Evolutionary conservation across 2,329 filamentous ascomycete species (phyloP).

Genomic region (Gnomoniopsis sp.): DNA sequence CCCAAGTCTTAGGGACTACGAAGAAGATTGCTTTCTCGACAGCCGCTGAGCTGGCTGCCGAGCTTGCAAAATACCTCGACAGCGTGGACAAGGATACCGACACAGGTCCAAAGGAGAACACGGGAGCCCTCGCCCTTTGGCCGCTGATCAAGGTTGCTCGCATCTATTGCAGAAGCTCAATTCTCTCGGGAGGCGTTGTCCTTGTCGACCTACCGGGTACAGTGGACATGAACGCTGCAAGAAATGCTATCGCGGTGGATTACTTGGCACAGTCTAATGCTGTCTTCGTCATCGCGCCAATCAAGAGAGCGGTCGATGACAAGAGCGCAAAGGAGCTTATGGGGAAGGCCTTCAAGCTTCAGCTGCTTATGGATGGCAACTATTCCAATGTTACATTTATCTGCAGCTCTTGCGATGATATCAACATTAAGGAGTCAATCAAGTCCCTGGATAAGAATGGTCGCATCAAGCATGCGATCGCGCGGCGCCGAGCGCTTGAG

Average conservation of each 20-base stretch:
- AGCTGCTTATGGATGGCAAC: conserved; percentile 56
- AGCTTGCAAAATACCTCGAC: conserved; percentile 44
- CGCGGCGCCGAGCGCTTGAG: conserved; percentile 51
- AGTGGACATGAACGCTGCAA: conserved; percentile 57
- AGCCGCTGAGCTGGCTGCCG: not conserved
- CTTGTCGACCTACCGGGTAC: conserved; percentile 53
- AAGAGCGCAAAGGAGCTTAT: conserved; percentile 54
- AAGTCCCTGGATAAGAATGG: not conserved
- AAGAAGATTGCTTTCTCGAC: not conserved
- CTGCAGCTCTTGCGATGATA: conserved; percentile 34
- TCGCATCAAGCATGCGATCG: not conserved
- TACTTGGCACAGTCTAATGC: conserved; percentile 60
- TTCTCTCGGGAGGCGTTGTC: conserved; percentile 32
- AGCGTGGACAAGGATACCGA: conserved; percentile 42
- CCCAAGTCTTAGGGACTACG: not conserved
- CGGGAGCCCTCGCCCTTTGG: conserved; percentile 34
- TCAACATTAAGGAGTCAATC: conserved; percentile 28
- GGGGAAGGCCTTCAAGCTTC: conserved; percentile 53
- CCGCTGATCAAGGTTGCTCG: conserved; percentile 51
- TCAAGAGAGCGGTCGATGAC: conserved; percentile 58
- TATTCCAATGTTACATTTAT: conserved; percentile 57
- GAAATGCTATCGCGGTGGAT: conserved; percentile 51
- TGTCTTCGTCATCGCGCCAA: conserved; percentile 61
- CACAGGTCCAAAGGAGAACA: not conserved
- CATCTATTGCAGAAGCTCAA: conserved; percentile 30